Evolutionary conservation across 176 grass and related monocot genomes (phyloP), one percentile per base, ranked within the genome.

Genomic region (Cenchrus purpureus): DNA sequence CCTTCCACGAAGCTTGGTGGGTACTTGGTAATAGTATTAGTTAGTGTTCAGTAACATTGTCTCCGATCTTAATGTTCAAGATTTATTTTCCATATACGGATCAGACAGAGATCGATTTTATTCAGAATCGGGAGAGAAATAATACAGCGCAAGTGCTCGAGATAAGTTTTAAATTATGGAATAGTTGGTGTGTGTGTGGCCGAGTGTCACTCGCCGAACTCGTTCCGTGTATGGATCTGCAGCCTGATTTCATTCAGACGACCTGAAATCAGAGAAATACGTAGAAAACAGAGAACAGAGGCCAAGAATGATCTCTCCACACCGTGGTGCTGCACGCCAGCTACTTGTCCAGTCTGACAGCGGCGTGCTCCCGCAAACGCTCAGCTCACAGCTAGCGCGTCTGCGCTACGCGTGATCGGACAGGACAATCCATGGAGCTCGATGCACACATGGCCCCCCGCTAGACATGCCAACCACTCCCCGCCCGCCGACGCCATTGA

Each of bases 261-360:
- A 80, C 80, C 37, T 68, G 16, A 81, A 65, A 54, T 72, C 8
- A 12, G 1, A 3, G 42, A 66, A 52, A 22, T 12, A 3, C 1
- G 34, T 46, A 31, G n/a, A 78, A 71, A 83, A 71, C 45, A 16
- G 80, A 49, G 57, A 65, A 64, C 59, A 50, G 25, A 74, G 65
- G 79, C 64, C 80, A 79, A 74, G 76, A 80, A 69, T 14, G 70
- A 82, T 90, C 53, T 64, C 68, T 62, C 67, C 54, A 64, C 77
- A 11, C 45, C 14, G 68, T 85, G n/a, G 63, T 40, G 37, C 37
- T 40, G 37, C 12, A 67, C 37, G 45, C 45, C 5, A 46, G 53
- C 76, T 31, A 89, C 49, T 76, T 73, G 19, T 74, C 17, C 1
- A 44, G n/a, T 74, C 25, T 44, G 29, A 63, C 79, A 73, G 1